phyloP scores from a whole-genome alignment of 192 early-diverging fungal genomes.

The Gamsiella multidivaricata region DNA sequence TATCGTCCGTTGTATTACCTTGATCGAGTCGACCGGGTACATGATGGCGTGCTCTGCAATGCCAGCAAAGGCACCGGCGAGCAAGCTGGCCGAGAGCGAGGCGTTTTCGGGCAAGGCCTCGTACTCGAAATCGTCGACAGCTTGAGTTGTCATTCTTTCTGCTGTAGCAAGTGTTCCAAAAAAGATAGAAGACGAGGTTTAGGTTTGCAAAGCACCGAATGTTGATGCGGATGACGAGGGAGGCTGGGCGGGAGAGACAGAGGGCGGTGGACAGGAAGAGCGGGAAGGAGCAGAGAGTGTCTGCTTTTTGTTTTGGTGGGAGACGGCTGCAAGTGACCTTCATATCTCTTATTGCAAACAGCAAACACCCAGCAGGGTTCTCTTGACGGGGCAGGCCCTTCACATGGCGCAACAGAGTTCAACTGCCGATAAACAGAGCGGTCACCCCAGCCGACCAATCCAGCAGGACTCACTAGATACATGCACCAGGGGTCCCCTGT shows the following conservation, averaged over 20 bases:
- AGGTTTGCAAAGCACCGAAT: no score
- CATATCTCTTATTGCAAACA: no score
- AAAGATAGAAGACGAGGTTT: neutral
- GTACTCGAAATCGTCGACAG: slow-evolving; percentile 83
- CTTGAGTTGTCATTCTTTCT: slow-evolving; percentile 21
- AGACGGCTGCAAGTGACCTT: no score
- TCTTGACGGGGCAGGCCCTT: no score
- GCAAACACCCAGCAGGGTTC: no score
- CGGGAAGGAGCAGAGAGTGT: neutral
- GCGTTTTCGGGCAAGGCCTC: slow-evolving; percentile 91
- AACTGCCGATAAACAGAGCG: no score
- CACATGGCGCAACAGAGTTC: no score
- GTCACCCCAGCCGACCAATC: no score
- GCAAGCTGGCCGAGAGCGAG: slow-evolving; percentile 80
- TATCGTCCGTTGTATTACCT: slow-evolving; percentile 76
- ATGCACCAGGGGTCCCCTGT: no score
- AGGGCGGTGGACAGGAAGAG: neutral
- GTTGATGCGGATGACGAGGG: slow-evolving; percentile 3
- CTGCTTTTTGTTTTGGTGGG: no score
- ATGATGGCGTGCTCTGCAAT: slow-evolving; percentile 96
- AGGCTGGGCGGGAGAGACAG: neutral
- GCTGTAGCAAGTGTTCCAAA: neutral
- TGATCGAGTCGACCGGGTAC: slow-evolving; percentile 95
- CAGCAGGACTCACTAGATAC: no score
- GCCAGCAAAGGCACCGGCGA: slow-evolving; percentile 96